A percentile compares a stretch with the other conserved stretches of the same genome.
phyloP scores from a whole-genome alignment of 192 early-diverging fungal species.

The Linnemannia elongata region DNA sequence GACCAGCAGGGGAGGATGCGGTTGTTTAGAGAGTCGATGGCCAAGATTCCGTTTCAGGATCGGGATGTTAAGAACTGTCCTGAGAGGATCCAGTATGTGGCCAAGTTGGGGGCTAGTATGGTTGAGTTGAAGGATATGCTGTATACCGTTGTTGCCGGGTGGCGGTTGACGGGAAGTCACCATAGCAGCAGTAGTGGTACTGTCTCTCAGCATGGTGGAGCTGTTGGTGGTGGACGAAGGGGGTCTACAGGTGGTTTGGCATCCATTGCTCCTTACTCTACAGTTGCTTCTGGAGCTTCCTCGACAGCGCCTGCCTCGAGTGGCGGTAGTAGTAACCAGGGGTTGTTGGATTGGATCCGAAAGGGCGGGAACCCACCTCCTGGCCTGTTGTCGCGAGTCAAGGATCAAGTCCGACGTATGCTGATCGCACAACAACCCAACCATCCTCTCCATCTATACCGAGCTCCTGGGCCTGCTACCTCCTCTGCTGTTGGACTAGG shows the following conservation, averaged over 20 bases:
- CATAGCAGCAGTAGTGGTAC: not conserved
- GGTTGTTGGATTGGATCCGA: slow-evolving; percentile 46
- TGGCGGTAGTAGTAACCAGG: slow-evolving; percentile 24
- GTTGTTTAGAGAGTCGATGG: slow-evolving; percentile 71
- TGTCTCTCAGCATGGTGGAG: not conserved
- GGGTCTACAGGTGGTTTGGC: not conserved
- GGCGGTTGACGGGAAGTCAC: slow-evolving; percentile 21
- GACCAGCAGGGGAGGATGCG: slow-evolving; percentile 70
- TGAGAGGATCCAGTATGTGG: slow-evolving; percentile 22
- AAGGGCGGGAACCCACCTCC: slow-evolving; percentile 38
- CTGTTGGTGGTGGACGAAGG: not conserved
- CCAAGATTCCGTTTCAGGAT: slow-evolving; percentile 65
- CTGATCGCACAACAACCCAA: not conserved
- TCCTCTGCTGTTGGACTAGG: not conserved
- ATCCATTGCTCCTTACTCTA: not conserved
- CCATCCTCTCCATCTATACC: not conserved
- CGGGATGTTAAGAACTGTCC: slow-evolving; percentile 29
- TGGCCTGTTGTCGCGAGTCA: slow-evolving; percentile 16
- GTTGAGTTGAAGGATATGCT: slow-evolving; percentile 32
- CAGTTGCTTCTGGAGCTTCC: not conserved
- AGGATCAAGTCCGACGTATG: slow-evolving; percentile 39
- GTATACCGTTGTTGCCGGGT: slow-evolving; percentile 15
- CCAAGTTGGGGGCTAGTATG: slow-evolving; percentile 26
- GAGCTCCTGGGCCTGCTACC: not conserved
- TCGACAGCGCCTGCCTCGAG: not conserved